phyloP scores from a whole-genome alignment of 768 basidiomycete species.

The Russula dissimulans region DNA sequence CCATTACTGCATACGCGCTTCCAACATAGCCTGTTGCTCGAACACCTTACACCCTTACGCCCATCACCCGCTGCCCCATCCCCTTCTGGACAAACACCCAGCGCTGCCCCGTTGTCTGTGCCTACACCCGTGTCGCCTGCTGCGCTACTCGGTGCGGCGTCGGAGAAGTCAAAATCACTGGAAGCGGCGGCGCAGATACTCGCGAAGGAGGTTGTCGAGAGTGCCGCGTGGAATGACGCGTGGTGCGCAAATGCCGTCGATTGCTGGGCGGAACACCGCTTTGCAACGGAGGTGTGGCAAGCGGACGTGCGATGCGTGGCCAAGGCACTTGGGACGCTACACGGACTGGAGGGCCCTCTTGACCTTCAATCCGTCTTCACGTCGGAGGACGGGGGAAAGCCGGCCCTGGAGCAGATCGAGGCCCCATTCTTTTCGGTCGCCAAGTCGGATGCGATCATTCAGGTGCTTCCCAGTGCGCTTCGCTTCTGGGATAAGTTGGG shows the following conservation, averaged over 20 bases:
- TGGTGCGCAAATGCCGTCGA: slow-evolving; percentile 39
- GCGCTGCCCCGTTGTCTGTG: slow-evolving; percentile 40
- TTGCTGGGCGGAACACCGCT: slow-evolving; percentile 19
- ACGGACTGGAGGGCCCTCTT: slow-evolving; percentile 33
- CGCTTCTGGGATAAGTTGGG: slow-evolving; percentile 85
- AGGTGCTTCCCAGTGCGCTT: slow-evolving; percentile 58
- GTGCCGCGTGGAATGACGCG: slow-evolving; percentile 54
- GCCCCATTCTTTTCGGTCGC: slow-evolving; percentile 55
- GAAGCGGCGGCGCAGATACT: slow-evolving; percentile 58
- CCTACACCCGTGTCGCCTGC: slow-evolving; percentile 84
- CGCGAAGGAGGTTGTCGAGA: slow-evolving; percentile 66
- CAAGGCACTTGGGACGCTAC: slow-evolving; percentile 34
- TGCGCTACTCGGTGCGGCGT: slow-evolving; percentile 50
- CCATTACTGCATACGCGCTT: slow-evolving; percentile 60
- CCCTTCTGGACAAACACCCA: slow-evolving; percentile 31
- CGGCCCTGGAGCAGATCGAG: slow-evolving; percentile 30
- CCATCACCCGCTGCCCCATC: slow-evolving; percentile 47
- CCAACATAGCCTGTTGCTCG: slow-evolving; percentile 52
- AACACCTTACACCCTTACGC: slow-evolving; percentile 49
- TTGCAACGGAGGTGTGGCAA: slow-evolving; percentile 42
- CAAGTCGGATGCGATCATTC: slow-evolving; percentile 60
- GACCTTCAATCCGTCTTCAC: slow-evolving; percentile 37
- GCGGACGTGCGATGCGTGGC: slow-evolving; percentile 43
- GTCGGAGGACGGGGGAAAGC: not conserved
- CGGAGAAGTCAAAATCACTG: slow-evolving; percentile 57